Conservation (phyloP, 768 basidiomycete species). For the Leccinum boreale region DNA sequence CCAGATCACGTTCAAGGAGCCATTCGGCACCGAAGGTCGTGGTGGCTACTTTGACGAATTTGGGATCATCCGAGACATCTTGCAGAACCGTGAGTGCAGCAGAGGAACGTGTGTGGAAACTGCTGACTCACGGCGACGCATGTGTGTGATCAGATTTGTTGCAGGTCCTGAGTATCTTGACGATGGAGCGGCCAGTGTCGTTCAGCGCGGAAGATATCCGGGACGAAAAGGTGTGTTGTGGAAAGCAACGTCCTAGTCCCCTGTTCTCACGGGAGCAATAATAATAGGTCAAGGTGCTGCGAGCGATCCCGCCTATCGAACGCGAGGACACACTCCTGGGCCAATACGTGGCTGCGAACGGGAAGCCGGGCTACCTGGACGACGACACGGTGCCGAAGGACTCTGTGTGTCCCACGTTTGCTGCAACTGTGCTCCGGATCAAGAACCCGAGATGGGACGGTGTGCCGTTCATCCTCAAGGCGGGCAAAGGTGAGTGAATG, state of each 20-base stretch:
- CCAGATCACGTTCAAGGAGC: constrained; percentile 99
- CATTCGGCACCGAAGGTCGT: constrained; percentile 98
- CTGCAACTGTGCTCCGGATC: constrained; percentile 86
- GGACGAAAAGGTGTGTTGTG: constrained; percentile 82
- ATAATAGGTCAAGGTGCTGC: constrained; percentile 88
- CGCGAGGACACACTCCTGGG: constrained; percentile 82
- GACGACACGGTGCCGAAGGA: constrained; percentile 92
- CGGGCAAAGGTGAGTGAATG: constrained; percentile 81
- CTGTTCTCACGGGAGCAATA: constrained; percentile 16
- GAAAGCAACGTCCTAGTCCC: neutral
- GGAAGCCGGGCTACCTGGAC: constrained; percentile 99
- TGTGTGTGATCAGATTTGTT: constrained; percentile 63
- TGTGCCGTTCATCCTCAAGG: constrained; percentile 97
- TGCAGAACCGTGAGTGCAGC: constrained; percentile 88
- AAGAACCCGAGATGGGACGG: constrained; percentile 98
- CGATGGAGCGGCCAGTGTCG: constrained; percentile 98
- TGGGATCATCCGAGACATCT: constrained; percentile 95
- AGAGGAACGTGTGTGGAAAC: constrained; percentile 4
- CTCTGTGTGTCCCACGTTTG: constrained; percentile 93
- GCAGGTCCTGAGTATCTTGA: constrained; percentile 90
- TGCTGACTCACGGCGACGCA: constrained; percentile 13
- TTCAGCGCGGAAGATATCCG: constrained; percentile 97
- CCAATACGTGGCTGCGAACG: constrained; percentile 85
- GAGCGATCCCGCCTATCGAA: constrained; percentile 82
- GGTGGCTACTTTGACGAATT: constrained; percentile 99